These are phyloP conservation scores for Bocquillonia castaneifolia DNA, from an alignment of 441 rosid species.

Conservation along the genomic window DNA sequence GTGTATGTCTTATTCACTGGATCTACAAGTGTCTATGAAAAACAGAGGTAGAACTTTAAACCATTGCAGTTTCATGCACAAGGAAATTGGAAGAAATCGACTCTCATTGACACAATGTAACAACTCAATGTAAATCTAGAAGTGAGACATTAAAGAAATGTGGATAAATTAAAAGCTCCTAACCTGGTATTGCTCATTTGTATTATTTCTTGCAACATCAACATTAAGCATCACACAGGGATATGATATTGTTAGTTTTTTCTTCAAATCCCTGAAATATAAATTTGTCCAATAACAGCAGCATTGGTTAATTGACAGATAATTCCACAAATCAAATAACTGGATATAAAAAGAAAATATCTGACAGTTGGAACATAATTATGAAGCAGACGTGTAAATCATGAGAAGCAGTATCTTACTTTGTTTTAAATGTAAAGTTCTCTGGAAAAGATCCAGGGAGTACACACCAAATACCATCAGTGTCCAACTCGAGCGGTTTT, in stretches of 20 bases:
- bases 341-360: background rate
- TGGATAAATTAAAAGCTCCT: slow-evolving; percentile 18
- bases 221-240: slow-evolving; percentile 99
- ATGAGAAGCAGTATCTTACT: slow-evolving; percentile 48
- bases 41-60: slow-evolving; percentile 22
- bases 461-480: slow-evolving; percentile 98
- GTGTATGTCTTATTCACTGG: slow-evolving; percentile 69
- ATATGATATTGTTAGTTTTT: slow-evolving; percentile 88
- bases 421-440: slow-evolving; percentile 86
- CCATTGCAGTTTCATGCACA: slow-evolving; percentile 15
- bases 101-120: slow-evolving; percentile 1
- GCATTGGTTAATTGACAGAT: background rate
- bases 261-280: slow-evolving; percentile 66
- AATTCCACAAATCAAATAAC: slow-evolving; percentile 5
- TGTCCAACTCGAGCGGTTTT: slow-evolving; percentile 97
- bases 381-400: slow-evolving; percentile 10
- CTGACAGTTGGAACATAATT: background rate
- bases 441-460: slow-evolving; percentile 99
- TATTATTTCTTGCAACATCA: slow-evolving; percentile 92
- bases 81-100: slow-evolving; percentile 18
- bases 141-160: slow-evolving; percentile 6
- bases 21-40: slow-evolving; percentile 74
- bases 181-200: slow-evolving; percentile 98
- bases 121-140: slow-evolving; percentile 3
- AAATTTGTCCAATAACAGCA: slow-evolving; percentile 29